Base-by-base conservation (phyloP, 139 green algal genomes). In the Trebouxia sp. region DNA sequence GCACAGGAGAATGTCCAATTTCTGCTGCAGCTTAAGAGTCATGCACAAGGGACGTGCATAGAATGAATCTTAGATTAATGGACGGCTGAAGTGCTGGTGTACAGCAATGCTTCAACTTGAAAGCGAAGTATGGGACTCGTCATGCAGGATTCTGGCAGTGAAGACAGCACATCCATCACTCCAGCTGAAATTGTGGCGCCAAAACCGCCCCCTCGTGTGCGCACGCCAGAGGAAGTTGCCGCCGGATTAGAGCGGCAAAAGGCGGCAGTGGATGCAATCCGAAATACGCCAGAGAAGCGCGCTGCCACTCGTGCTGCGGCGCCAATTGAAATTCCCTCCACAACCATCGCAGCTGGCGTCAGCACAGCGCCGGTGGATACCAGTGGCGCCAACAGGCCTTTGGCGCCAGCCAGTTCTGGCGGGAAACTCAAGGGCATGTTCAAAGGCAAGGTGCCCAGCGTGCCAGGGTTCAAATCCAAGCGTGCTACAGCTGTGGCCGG, bases 91-190 rank as follows among this genome's bases (percentile, higher is more conserved):
- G n/a, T n/a, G n/a, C n/a, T n/a, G n/a, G n/a, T n/a, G n/a, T n/a
- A n/a, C n/a, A n/a, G n/a, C n/a, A n/a, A n/a, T n/a, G n/a, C n/a
- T n/a, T n/a, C n/a, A n/a, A n/a, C n/a, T n/a, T n/a, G n/a, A n/a
- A n/a, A n/a, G n/a, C n/a, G n/a, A n/a, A n/a, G n/a, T 5, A 9
- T 58, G 50, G 22, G 50, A 58, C 50, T 58, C 50, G 22, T 17
- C 62, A n/a, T 78, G 70, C 83, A 93, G 89, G 92, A n/a, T n/a
- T n/a, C n/a, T n/a, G 47, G 47, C 15, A n/a, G n/a, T 26, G 62
- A 72, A 26, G 62, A 72, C 43, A 35, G 43, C 9, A 45, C 62
- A 72, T 35, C 62, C 7, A 17, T 72, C 62, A 72, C 10, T 43
- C 32, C 37, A 6, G 35, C 32, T 45, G 62, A 72, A 5, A 72